A percentile compares a stretch with the other conserved stretches of the same genome.
Evolutionary conservation across 768 basidiomycete species (phyloP).

Genomic region (Rhodotorula graminis): DNA sequence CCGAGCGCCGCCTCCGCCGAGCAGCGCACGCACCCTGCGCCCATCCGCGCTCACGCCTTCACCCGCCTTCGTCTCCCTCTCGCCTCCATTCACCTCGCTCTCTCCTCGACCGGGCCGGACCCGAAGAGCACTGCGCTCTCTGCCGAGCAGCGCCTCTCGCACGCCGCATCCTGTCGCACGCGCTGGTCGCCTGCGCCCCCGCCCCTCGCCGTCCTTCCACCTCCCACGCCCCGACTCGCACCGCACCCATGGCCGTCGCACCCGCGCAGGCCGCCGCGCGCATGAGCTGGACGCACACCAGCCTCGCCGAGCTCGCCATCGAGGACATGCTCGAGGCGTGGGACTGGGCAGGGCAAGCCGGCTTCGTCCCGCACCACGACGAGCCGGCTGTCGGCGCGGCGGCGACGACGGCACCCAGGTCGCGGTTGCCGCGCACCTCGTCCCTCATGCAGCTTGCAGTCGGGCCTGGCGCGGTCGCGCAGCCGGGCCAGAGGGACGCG

Average conservation of each 20-base stretch:
- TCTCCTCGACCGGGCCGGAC: no score
- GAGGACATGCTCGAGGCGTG: conserved; percentile 29
- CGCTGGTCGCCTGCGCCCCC: no score
- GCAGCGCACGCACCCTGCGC: no score
- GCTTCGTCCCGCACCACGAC: neutral
- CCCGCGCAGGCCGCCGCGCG: neutral
- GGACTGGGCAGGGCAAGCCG: neutral
- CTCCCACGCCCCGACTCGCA: neutral
- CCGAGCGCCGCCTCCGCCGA: no score
- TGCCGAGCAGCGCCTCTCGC: no score
- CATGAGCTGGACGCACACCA: conserved; percentile 9
- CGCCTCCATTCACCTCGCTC: neutral
- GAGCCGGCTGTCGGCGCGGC: no score
- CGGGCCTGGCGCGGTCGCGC: neutral
- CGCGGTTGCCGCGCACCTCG: neutral
- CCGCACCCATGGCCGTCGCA: neutral
- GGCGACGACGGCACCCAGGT: neutral
- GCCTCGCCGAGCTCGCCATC: conserved; percentile 30
- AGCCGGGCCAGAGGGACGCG: neutral
- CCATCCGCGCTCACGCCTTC: neutral
- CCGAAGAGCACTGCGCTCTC: no score
- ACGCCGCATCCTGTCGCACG: no score
- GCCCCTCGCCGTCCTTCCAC: neutral
- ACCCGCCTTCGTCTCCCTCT: neutral
- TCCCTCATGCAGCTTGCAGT: neutral